Evolutionary conservation across 495 filamentous ascomycete species (phyloP).

Genomic region (Annulohypoxylon bovei): DNA sequence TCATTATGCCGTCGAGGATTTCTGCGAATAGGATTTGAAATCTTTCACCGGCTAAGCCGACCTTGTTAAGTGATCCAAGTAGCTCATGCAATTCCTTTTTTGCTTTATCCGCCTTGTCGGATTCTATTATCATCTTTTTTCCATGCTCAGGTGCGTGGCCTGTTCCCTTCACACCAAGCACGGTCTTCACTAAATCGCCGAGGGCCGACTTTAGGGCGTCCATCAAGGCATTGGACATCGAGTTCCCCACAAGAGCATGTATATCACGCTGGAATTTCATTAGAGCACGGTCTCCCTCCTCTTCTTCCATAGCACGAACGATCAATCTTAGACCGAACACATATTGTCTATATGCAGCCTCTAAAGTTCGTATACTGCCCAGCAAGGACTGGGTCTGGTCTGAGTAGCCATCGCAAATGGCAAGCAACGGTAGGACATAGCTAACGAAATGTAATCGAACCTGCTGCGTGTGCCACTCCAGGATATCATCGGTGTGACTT

Average conservation of each 20-base stretch:
- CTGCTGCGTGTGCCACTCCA: constrained; percentile 63
- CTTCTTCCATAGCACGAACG: constrained; percentile 48
- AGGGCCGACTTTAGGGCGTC: constrained; percentile 64
- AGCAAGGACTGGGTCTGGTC: constrained; percentile 55
- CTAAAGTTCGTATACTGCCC: constrained; percentile 58
- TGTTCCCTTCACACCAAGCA: constrained; percentile 63
- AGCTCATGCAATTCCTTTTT: constrained; percentile 66
- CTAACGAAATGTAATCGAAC: constrained; percentile 61
- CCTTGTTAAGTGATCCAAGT: constrained; percentile 69
- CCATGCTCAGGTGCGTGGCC: constrained; percentile 21
- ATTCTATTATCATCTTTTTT: constrained; percentile 21
- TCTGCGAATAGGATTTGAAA: constrained; percentile 81
- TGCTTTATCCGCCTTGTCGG: constrained; percentile 39
- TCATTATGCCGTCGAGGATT: constrained; percentile 76
- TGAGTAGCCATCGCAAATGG: constrained; percentile 50
- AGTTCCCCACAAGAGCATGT: constrained; percentile 72
- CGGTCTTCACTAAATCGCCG: constrained; percentile 59
- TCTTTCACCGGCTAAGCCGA: constrained; percentile 77
- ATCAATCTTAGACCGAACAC: constrained; percentile 58
- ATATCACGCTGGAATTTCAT: constrained; percentile 67
- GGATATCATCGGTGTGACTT: constrained; percentile 57
- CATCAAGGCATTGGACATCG: constrained; percentile 65
- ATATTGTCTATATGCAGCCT: constrained; percentile 61
- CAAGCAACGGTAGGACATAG: constrained; percentile 60
- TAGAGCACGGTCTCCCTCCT: constrained; percentile 50